Percentiles rank a stretch among this genome's conserved stretches.
These are phyloP conservation scores for Alternaria sp. DNA, from an alignment of 2,329 filamentous ascomycete species.

Conservation along the genomic window DNA sequence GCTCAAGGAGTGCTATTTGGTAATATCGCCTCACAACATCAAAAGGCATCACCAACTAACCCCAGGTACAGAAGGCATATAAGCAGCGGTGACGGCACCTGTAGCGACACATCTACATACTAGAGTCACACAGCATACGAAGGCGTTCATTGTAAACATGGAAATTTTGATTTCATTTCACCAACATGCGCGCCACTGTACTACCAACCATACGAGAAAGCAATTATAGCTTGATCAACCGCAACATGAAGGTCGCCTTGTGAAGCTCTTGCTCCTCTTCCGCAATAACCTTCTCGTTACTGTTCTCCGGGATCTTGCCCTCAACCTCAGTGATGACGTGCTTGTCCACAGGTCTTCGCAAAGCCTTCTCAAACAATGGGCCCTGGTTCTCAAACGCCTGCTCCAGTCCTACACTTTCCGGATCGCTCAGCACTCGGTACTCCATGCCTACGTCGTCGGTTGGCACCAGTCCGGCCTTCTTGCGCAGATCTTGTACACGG, in stretches of 20 bases:
- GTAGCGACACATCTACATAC: background rate
- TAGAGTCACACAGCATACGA: background rate
- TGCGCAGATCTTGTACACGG: conserved; percentile 87
- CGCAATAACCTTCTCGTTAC: conserved; percentile 66
- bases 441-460: conserved; percentile 98
- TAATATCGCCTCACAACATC: conserved; percentile 53
- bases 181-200: conserved; percentile 12
- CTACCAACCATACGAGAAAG: background rate
- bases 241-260: conserved; percentile 79
- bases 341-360: conserved; percentile 78
- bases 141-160: background rate
- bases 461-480: conserved; percentile 87
- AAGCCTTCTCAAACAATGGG: conserved; percentile 73
- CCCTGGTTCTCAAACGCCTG: conserved; percentile 73
- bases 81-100: conserved; percentile 34
- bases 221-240: conserved; percentile 71
- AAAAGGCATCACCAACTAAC: background rate
- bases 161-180: conserved; percentile 14
- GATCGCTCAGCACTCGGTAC: conserved; percentile 81
- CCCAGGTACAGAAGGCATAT: conserved; percentile 29
- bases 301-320: conserved; percentile 62
- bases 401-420: conserved; percentile 75
- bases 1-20: conserved; percentile 86
- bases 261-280: conserved; percentile 88
- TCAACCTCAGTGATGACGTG: conserved; percentile 66